Evolutionary conservation across 768 basidiomycete genomes (phyloP), one percentile per base, ranked within the genome.

Genomic region (Tylopilus vinaceipallidus): DNA sequence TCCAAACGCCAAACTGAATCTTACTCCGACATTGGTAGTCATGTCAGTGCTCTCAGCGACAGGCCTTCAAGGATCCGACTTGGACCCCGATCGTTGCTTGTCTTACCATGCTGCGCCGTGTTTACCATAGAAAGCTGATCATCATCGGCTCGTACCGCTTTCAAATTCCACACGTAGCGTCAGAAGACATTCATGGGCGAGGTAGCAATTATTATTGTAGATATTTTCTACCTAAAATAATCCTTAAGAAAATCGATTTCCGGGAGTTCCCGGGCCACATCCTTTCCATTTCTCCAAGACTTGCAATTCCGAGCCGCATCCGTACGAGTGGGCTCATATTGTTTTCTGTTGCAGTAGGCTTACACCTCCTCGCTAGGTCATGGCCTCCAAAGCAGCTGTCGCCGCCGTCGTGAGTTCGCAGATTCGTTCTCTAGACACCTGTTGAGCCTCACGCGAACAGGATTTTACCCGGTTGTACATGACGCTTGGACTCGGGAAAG

Each of bases 381-480:
- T 86, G 85, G 83, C 86, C 55, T 77, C 83, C 66, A 87, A 83
- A 81, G 80, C 78, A 77, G 80, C 82, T 55, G 75, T 77, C 52
- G 83, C 76, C 55, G 84, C 81, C 69, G 82, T 87, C 54, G 81
- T 82, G 59, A 71, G 80, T 61, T 52, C 43, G 47, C 13, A 23
- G 22, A 20, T 3, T 29, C 29, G 11, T 16, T 32, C 23, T 48
- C 22, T 4, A 35, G 38, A 6, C 10, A 20, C 34, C 13, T 23
- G 32, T 45, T 51, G n/a, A 57, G 49, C 40, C 44, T 20, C 49
- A 44, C 43, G 47, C 49, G 29, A 48, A 52, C 63, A 93, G 90
- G 89, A 91, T 72, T 91, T 91, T 68, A 71, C 86, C 64, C 87
- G 87, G 65, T 80, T 93, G 57, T 92, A 91, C 71, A 74, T 84